Conservation (phyloP, 1,139 yeast species). For the Debaryomycetaceae sp. region DNA sequence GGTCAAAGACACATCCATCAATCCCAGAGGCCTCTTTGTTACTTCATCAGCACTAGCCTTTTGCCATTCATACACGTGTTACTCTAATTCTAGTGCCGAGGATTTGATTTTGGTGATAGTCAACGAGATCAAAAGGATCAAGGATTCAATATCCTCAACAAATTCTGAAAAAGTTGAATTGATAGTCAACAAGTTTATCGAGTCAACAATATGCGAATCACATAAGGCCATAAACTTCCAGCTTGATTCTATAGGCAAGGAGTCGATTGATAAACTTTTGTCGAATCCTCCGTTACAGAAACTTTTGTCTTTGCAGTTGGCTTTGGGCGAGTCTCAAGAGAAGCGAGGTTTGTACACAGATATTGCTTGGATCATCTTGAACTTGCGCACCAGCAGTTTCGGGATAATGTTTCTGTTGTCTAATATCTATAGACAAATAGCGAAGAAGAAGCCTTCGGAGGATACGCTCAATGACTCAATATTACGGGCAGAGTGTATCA, state of each 20-base stretch:
- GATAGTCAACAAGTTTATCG: conserved; percentile 34
- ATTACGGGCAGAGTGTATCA: conserved; percentile 53
- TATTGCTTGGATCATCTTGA: conserved; percentile 66
- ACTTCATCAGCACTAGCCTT: conserved; percentile 62
- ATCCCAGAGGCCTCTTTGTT: conserved; percentile 31
- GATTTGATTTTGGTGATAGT: conserved; percentile 60
- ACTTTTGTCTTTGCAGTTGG: conserved; percentile 59
- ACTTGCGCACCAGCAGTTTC: conserved; percentile 67
- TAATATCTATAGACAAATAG: conserved; percentile 54
- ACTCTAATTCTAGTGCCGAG: conserved; percentile 59
- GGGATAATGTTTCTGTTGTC: conserved; percentile 72
- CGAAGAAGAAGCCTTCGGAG: conserved; percentile 46
- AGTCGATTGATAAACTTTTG: conserved; percentile 66
- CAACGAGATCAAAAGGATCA: conserved; percentile 35
- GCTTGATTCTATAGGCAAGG: conserved; percentile 58
- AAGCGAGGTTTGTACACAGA: conserved; percentile 48
- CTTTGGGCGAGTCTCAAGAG: conserved; percentile 54
- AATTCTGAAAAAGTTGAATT: conserved; percentile 17
- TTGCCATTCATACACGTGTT: conserved; percentile 66
- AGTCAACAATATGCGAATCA: conserved; percentile 54
- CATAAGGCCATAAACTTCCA: conserved; percentile 70
- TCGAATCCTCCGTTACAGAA: conserved; percentile 74
- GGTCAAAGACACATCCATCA: conserved; percentile 11
- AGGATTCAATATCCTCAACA: conserved; percentile 9
- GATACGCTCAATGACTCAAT: conserved; percentile 54